Evolutionary conservation across 352 stramenopile genomes (phyloP).

Genomic region (Globisporangium heterothallicum): DNA sequence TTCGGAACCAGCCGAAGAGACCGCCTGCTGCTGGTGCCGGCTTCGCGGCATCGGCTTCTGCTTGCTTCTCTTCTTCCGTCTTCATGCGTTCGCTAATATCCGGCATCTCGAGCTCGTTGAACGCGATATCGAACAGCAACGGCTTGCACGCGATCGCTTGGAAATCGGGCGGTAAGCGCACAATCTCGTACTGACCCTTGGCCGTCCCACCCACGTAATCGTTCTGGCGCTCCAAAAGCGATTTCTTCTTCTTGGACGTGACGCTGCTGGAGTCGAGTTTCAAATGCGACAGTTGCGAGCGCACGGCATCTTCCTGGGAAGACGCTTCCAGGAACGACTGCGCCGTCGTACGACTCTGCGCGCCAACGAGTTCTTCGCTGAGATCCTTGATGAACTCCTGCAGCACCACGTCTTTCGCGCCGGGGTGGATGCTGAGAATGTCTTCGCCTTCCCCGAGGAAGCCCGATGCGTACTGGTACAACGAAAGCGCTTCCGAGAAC

Average conservation of each 20-base stretch:
- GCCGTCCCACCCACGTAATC: slow-evolving; percentile 43
- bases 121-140: slow-evolving; percentile 78
- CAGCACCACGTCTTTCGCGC: slow-evolving; percentile 53
- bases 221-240: slow-evolving; percentile 49
- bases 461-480: slow-evolving; percentile 66
- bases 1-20: slow-evolving; percentile 83
- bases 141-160: slow-evolving; percentile 67
- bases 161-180: slow-evolving; percentile 63
- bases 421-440: slow-evolving; percentile 45
- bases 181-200: slow-evolving; percentile 52
- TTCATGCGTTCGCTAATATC: slow-evolving; percentile 73
- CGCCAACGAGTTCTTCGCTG: slow-evolving; percentile 51
- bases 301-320: slow-evolving; percentile 46
- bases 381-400: slow-evolving; percentile 61
- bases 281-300: slow-evolving; percentile 61
- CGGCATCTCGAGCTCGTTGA: slow-evolving; percentile 77
- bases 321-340: slow-evolving; percentile 66
- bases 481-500: slow-evolving; percentile 58
- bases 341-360: slow-evolving; percentile 63
- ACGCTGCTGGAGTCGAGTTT: slow-evolving; percentile 24
- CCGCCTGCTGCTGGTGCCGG: slow-evolving; percentile 25
- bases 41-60: slow-evolving; percentile 36
- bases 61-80: slow-evolving; percentile 66
- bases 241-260: slow-evolving; percentile 22
- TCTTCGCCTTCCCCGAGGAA: slow-evolving; percentile 63